phyloP scores from a whole-genome alignment of 2,329 filamentous ascomycete genomes.

The Aspergillus sp. region DNA sequence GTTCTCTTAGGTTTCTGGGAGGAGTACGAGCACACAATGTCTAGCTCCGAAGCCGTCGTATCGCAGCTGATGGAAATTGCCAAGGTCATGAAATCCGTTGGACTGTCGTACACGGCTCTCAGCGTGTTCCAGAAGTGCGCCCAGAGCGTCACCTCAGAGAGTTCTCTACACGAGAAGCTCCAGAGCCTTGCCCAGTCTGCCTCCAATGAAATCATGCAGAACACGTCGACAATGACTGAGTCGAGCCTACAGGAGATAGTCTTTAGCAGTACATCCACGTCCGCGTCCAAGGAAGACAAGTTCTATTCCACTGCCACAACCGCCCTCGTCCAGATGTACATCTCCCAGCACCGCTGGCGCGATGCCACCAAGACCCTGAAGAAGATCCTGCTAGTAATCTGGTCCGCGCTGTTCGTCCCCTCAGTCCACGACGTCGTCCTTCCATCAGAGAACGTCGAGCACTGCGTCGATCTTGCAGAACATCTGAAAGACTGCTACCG shows the following conservation, averaged over 20 bases:
- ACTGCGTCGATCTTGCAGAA: conserved; percentile 42
- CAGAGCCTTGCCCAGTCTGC: conserved; percentile 39
- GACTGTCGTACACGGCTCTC: conserved; percentile 39
- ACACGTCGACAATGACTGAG: conserved; percentile 34
- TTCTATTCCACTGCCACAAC: conserved; percentile 37
- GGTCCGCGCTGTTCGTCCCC: conserved; percentile 42
- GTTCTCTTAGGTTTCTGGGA: conserved; percentile 43
- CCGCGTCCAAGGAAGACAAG: conserved; percentile 34
- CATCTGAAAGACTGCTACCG: conserved; percentile 42
- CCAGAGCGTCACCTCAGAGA: conserved; percentile 25
- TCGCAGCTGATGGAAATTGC: conserved; percentile 37
- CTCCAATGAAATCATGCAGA: conserved; percentile 38
- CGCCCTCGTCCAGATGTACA: conserved; percentile 37
- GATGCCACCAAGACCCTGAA: conserved; percentile 44
- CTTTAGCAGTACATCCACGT: conserved; percentile 29
- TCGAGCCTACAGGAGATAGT: conserved; percentile 40
- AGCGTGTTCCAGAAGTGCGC: conserved; percentile 41
- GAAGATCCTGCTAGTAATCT: conserved; percentile 39
- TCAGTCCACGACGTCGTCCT: conserved; percentile 41
- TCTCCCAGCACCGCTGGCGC: conserved; percentile 41
- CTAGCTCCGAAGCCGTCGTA: conserved; percentile 33
- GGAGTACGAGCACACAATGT: conserved; percentile 42
- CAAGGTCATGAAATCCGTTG: conserved; percentile 42
- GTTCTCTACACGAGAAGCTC: conserved; percentile 35
- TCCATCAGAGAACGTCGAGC: conserved; percentile 38